Conservation (phyloP, 352 stramenopile genomes). For the Elongisporangium prolatum region DNA sequence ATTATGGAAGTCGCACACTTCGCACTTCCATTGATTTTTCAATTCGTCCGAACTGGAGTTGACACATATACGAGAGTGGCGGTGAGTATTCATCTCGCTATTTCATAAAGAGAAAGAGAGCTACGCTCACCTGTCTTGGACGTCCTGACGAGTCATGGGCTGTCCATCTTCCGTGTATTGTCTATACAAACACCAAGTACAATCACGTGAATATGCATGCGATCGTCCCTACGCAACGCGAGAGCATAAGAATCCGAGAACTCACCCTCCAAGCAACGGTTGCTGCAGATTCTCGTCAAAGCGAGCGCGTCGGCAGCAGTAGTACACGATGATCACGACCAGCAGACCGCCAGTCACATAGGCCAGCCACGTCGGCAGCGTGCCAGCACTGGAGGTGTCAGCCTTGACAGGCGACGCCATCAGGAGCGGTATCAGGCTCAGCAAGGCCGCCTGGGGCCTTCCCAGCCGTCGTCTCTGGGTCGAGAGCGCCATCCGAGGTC, state of each 20-base stretch:
- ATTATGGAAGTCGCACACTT: conserved; percentile 87
- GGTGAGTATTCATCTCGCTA: conserved; percentile 1
- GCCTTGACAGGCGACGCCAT: neutral
- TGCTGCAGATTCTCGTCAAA: conserved; percentile 87
- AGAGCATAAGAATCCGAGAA: neutral
- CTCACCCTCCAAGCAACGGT: conserved; percentile 61
- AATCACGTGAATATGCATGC: neutral
- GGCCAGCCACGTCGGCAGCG: conserved; percentile 74
- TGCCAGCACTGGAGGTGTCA: conserved; percentile 10
- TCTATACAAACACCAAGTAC: conserved; percentile 5
- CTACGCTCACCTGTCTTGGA: conserved; percentile 54
- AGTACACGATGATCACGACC: conserved; percentile 87
- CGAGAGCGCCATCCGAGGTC: neutral
- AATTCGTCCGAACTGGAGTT: conserved; percentile 63
- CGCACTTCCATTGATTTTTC: conserved; percentile 80
- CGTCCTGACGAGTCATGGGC: conserved; percentile 82
- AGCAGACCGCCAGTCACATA: conserved; percentile 81
- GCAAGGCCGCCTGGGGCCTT: neutral
- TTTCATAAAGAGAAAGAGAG: neutral
- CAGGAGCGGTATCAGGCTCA: neutral
- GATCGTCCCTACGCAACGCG: neutral
- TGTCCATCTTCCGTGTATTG: conserved; percentile 87
- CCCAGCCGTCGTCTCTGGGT: neutral
- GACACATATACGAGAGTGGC: too few species aligned
- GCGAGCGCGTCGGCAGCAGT: conserved; percentile 78